A percentile compares a stretch with the other conserved stretches of the same genome.
Conservation (phyloP, 306 rosid genomes). For the Cyclanthera cordifolia region DNA sequence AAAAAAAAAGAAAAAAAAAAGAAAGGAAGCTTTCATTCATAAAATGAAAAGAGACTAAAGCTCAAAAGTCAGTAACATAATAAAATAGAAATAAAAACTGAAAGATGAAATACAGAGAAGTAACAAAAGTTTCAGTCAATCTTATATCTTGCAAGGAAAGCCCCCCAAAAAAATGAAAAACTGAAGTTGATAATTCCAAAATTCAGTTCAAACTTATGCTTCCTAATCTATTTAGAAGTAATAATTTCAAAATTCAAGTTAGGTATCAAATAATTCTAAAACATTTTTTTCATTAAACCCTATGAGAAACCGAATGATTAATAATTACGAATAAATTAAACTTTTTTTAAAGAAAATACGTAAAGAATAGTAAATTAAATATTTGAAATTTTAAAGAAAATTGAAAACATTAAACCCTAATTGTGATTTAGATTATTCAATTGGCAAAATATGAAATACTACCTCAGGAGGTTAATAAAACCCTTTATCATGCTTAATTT, state of each 20-base stretch:
- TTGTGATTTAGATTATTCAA: background rate
- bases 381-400: background rate
- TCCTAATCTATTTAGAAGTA: background rate
- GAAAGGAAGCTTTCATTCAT: background rate
- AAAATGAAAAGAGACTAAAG: background rate
- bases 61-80: background rate
- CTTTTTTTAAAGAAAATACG: background rate
- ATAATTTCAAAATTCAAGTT: background rate
- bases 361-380: background rate
- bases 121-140: background rate
- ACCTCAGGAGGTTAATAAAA: background rate
- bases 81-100: background rate
- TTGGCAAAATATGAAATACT: background rate
- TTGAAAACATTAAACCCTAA: background rate
- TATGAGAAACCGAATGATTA: background rate
- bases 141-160: background rate
- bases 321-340: background rate
- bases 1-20: background rate
- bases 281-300: background rate
- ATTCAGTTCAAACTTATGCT: background rate
- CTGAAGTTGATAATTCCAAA: too few relatives aligned
- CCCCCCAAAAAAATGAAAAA: background rate
- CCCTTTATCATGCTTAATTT: background rate
- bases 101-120: background rate
- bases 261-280: background rate